Conservation (phyloP, 768 basidiomycete genomes). For the Pholiota molesta region DNA sequence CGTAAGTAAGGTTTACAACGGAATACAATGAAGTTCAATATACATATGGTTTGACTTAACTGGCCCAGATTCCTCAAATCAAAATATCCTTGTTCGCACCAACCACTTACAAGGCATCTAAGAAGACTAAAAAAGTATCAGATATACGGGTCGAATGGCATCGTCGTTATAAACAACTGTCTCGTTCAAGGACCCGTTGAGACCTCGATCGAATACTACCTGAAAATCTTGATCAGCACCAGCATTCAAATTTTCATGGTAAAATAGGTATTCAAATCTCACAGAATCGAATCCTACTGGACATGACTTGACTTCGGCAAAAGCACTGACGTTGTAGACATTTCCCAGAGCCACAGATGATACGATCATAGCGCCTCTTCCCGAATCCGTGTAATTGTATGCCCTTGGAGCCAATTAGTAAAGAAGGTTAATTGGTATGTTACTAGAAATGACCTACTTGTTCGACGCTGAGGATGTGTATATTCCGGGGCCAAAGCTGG, state of each 20-base stretch:
- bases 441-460: constrained; percentile 3
- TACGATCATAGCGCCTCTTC: constrained; percentile 16
- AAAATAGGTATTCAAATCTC: neutral
- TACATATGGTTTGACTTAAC: too few relatives aligned
- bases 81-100: neutral
- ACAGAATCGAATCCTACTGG: constrained; percentile 20
- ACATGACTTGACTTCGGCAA: constrained; percentile 12
- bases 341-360: constrained; percentile 19
- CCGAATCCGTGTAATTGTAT: constrained; percentile 12
- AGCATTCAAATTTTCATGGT: neutral
- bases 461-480: constrained; percentile 20
- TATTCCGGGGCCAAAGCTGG: constrained; percentile 20
- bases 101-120: neutral
- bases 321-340: constrained; percentile 6
- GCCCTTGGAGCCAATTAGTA: neutral
- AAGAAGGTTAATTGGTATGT: too few relatives aligned
- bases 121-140: constrained; percentile 13
- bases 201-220: constrained; percentile 19
- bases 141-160: constrained; percentile 23
- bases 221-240: neutral
- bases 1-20: too few relatives aligned
- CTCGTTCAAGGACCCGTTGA: constrained; percentile 18
- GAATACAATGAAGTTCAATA: too few relatives aligned
- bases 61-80: too few relatives aligned
- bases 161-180: constrained; percentile 24